Base-by-base conservation (phyloP, 2,329 filamentous ascomycete genomes). In the Plenodomus lindquistii region DNA sequence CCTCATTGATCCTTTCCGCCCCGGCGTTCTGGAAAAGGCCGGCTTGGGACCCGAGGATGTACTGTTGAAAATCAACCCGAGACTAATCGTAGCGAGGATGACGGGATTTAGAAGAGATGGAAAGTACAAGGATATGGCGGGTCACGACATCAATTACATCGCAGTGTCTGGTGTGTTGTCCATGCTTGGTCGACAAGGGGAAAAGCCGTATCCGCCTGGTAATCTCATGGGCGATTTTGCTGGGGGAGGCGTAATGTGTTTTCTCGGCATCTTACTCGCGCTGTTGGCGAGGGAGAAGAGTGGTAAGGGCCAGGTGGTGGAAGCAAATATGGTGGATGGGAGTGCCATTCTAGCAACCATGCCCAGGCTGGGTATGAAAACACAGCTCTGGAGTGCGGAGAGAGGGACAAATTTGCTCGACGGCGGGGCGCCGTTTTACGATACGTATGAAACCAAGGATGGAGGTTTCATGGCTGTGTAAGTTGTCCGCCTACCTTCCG, bases 321-420 rank as follows among this genome's bases (percentile, higher is more conserved):
- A 97, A 75, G 90, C 89, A 15, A 97, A 96, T 72, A 97, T 97
- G 93, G 93, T 97, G 11, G 93, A 97, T 74, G 93, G 93, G 8
- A 84, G 82, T 18, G 83, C 85, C 29, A 93, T 93, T 71, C 75
- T 97, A 20, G 86, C 87, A 1, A 87, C 85, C 0, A 93, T 93
- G 74, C 86, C 89, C 42, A 80, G 93, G 27, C 76, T 95, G 52
- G 78, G 79, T 21, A 77, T 80, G 52, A 85, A 86, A 66, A 85
- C 78, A 6, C 79, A 82, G 1, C 67, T 85, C 34, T 92, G 90
- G 78, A 69, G 77, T 59, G 70, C 71, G 3, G 79, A 83, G 20
- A 78, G 92, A 40, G 93, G 93, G 0, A 79, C 81, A 46, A 97
- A 97, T 70, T 62, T 87, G 47, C 75, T 97, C 39, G 93, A 97